Percentiles rank a stretch among this genome's conserved stretches.
Evolutionary conservation across 495 filamentous ascomycete species (phyloP).

Genomic region (Neurospora sp.): DNA sequence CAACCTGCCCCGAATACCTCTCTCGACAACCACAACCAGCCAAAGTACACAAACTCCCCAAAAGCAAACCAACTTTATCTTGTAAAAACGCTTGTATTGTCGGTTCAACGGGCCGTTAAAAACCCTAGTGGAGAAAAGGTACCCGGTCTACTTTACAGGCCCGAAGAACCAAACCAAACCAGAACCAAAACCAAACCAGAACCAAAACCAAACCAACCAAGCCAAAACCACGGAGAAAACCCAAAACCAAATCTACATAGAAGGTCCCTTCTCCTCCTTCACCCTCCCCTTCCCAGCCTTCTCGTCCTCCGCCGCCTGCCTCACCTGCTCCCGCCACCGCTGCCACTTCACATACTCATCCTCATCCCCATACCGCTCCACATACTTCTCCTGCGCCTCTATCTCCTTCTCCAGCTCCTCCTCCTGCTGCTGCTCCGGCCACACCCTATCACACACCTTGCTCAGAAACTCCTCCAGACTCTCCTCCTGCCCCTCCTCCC

Average conservation of each 20-base stretch:
- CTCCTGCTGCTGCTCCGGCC: neutral
- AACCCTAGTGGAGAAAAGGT: neutral
- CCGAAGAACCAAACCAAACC: neutral
- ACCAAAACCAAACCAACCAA: neutral
- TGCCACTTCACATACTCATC: neutral
- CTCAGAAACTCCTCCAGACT: neutral
- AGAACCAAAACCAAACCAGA: neutral
- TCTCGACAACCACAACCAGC: neutral
- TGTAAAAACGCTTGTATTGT: neutral
- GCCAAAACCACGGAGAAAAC: neutral
- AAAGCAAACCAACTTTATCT: neutral
- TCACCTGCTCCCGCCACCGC: neutral
- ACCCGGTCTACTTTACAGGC: neutral
- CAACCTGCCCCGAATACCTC: neutral
- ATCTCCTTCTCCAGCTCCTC: neutral
- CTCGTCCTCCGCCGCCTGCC: neutral
- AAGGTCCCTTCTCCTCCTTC: neutral
- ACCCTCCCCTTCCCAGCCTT: neutral
- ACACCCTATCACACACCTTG: neutral
- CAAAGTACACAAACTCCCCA: neutral
- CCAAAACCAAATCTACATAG: neutral
- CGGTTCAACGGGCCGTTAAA: neutral
- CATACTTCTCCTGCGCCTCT: neutral
- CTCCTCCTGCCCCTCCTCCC: neutral
- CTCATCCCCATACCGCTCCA: neutral